A percentile compares a stretch with the other conserved stretches of the same genome.
Conservation (phyloP, 2,329 filamentous ascomycete genomes). For the Clonostachys byssicola region DNA sequence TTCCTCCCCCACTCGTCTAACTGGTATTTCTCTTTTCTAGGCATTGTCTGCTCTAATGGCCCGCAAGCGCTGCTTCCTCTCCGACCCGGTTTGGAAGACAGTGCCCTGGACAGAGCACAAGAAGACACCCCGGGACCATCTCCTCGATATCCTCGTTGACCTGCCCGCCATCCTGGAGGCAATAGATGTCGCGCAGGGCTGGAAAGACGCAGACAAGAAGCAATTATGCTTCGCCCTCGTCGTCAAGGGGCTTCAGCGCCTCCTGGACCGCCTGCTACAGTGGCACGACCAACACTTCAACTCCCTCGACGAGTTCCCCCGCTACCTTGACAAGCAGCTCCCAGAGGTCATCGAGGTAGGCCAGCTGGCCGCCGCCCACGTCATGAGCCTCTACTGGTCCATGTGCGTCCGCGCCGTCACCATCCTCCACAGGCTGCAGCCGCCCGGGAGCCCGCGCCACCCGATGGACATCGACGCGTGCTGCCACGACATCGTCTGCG, state of each 20-base stretch:
- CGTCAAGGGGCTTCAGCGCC: background rate
- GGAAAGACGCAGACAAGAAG: background rate
- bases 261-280: background rate
- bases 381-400: constrained; percentile 4
- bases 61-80: background rate
- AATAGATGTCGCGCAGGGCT: background rate
- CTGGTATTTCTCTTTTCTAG: background rate
- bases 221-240: background rate
- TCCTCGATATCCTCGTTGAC: constrained; percentile 8
- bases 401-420: background rate
- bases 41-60: background rate
- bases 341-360: background rate
- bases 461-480: background rate
- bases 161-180: constrained; percentile 2
- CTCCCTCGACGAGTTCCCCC: background rate
- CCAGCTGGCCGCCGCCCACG: constrained; percentile 1
- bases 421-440: background rate
- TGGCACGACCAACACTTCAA: constrained; percentile 1
- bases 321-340: background rate
- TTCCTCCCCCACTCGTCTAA: background rate
- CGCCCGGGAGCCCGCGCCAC: background rate
- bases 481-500: constrained; percentile 1
- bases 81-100: constrained; percentile 1
- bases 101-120: constrained; percentile 29
- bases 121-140: constrained; percentile 23